phyloP scores from a whole-genome alignment of 495 filamentous ascomycete genomes.

The Penicillium ochrochloron region DNA sequence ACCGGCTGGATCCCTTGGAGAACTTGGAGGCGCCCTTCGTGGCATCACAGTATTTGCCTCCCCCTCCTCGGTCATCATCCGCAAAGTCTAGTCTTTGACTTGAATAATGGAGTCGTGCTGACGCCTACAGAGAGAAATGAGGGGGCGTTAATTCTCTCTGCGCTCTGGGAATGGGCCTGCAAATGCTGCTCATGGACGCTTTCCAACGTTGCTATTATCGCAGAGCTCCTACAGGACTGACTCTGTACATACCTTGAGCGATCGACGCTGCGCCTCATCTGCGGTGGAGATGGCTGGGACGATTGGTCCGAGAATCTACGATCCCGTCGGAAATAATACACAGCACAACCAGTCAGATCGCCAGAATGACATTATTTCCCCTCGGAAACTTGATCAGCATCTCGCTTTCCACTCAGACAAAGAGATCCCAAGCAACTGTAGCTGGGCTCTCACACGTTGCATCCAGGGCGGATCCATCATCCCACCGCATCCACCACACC shows the following conservation, averaged over 20 bases:
- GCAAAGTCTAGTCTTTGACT: neutral
- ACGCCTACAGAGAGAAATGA: neutral
- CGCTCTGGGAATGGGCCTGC: neutral
- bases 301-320: conserved; percentile 45
- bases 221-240: neutral
- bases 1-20: conserved; percentile 12
- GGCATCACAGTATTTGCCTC: conserved; percentile 2
- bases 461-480: neutral
- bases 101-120: neutral
- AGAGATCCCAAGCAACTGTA: neutral
- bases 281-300: conserved; percentile 25
- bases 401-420: neutral
- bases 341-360: conserved; percentile 17
- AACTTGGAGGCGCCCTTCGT: neutral
- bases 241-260: conserved; percentile 17
- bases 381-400: neutral
- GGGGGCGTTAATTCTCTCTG: neutral
- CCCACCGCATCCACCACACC: neutral
- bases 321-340: conserved; percentile 16
- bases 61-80: conserved; percentile 4
- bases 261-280: conserved; percentile 41
- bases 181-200: neutral
- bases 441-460: neutral
- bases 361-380: neutral
- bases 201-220: neutral